Evolutionary conservation across 352 stramenopile species (phyloP), one percentile per base, ranked within the genome.

Genomic region (Lagenidium giganteum): DNA sequence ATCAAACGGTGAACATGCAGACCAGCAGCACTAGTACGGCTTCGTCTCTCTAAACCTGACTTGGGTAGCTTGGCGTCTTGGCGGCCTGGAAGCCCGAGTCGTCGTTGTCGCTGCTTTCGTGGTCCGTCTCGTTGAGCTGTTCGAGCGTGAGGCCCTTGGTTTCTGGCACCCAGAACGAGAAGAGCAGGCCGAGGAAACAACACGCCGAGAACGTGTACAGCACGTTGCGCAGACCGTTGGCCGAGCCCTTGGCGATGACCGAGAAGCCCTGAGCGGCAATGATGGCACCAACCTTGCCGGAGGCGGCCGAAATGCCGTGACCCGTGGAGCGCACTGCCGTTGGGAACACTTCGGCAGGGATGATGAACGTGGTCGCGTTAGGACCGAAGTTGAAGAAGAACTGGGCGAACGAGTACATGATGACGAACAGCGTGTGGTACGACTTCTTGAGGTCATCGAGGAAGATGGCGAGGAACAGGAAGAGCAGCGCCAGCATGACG

Each of bases 361-460:
- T 85, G 40, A 95, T 75, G 61, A 93, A 95, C 13, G 83, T 95
- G 13, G 83, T 93, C 30, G 69, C 58, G 54, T 85, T 85, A 32
- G 77, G 74, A 2, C 74, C 73, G 51, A 90, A n/a, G n/a, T n/a
- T n/a, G 54, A 77, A 76, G 42, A 75, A 76, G 53, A 81, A 76
- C 47, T 76, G 63, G 32, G 68, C 61, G 41, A 82, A 69, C 42
- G 59, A 47, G 56, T 77, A 72, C 44, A 78, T 67, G 44, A 74
- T 53, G 21, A 78, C 61, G 42, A 78, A 76, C 4, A 70, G 16
- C 30, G 59, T 47, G 35, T 39, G 63, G 48, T 47, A 49, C 36
- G 63, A 38, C 8, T 37, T 57, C 50, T 57, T 73, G 53, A 79
- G 55, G 16, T 73, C 42, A 31, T 71, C 47, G 32, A 66, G 57